These are phyloP conservation scores for Aechmea fasciata DNA, from an alignment of 176 grass and related monocot species.

Conservation along the genomic window DNA sequence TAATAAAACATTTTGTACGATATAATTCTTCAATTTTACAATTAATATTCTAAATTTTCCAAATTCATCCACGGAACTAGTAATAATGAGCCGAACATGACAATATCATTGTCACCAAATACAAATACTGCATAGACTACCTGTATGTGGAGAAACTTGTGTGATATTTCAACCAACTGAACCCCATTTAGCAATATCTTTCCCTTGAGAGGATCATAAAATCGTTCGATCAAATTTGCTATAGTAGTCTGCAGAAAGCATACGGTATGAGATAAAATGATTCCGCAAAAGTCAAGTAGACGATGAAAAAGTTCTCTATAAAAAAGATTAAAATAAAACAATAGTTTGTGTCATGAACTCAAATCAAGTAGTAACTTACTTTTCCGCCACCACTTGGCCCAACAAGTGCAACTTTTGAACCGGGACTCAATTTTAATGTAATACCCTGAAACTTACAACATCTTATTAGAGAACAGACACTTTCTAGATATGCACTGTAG, in stretches of 20 bases:
- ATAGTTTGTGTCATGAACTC: background rate
- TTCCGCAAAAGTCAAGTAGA: background rate
- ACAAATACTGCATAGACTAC: conserved; percentile 26
- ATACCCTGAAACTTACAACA: conserved; percentile 52
- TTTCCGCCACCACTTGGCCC: conserved; percentile 97
- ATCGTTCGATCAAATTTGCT: conserved; percentile 97
- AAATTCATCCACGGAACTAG: background rate
- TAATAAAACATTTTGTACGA: no score
- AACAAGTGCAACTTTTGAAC: conserved; percentile 93
- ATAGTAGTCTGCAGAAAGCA: conserved; percentile 72
- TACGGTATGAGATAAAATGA: background rate
- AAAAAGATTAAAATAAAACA: no score
- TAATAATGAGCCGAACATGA: background rate
- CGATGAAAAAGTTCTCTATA: background rate
- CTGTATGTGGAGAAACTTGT: conserved; percentile 77
- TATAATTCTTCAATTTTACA: no score
- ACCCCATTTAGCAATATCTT: conserved; percentile 77
- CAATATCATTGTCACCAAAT: background rate
- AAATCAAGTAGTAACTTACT: conserved; percentile 21
- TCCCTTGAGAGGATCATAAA: conserved; percentile 94
- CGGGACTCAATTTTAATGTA: conserved; percentile 78
- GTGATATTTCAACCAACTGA: conserved; percentile 72
- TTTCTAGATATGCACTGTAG: background rate
- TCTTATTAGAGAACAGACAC: background rate
- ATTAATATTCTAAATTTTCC: no score